phyloP scores from a whole-genome alignment of 208 protist genomes.

The Wallacemonas sp. region DNA sequence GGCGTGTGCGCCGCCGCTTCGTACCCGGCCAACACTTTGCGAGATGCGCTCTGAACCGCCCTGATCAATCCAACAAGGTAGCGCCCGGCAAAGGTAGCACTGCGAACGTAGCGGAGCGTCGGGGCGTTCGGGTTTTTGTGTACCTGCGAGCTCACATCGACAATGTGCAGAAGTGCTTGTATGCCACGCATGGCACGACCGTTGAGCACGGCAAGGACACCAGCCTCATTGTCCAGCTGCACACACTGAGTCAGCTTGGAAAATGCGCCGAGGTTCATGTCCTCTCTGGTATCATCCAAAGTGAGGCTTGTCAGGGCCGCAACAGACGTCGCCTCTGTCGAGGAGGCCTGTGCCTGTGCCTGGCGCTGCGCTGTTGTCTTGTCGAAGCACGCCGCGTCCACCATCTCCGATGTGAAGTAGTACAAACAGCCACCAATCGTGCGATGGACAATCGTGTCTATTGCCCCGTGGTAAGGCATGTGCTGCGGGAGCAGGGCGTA shows the following conservation, averaged over 20 bases:
- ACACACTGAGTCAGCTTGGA: constrained; percentile 3
- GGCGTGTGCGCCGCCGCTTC: constrained; percentile 1
- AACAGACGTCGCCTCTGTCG: neutral
- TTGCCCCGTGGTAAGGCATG: constrained; percentile 31
- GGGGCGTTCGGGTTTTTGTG: neutral
- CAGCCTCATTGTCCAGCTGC: neutral
- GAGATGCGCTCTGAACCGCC: neutral
- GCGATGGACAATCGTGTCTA: constrained; percentile 61
- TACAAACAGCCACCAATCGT: constrained; percentile 46
- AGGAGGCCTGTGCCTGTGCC: too few relatives aligned
- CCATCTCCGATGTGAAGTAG: constrained; percentile 11
- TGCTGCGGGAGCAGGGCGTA: constrained; percentile 20
- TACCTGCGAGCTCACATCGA: constrained; percentile 12
- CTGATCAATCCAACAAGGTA: neutral
- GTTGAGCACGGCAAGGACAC: neutral
- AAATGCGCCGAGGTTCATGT: neutral
- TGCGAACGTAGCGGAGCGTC: neutral
- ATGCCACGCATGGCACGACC: neutral
- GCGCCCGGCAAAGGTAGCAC: neutral
- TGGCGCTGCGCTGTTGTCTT: too few relatives aligned
- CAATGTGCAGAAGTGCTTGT: constrained; percentile 11
- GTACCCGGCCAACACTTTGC: constrained; percentile 2
- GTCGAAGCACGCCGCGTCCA: neutral
- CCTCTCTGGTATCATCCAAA: neutral
- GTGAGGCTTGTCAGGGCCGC: neutral